Base-by-base conservation (phyloP, 768 basidiomycete species). In the Suillus variegatus region DNA sequence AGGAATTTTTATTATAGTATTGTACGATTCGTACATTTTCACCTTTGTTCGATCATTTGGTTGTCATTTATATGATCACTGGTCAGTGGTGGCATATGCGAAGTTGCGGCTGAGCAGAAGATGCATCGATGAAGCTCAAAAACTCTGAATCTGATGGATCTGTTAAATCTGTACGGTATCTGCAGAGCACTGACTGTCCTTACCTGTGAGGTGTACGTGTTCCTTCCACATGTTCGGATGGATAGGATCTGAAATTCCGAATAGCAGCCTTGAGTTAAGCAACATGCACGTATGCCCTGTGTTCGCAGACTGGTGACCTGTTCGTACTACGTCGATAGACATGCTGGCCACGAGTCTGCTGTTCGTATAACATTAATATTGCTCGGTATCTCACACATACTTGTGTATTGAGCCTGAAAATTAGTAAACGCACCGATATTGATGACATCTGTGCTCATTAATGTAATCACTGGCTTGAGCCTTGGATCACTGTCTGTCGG, bases 1-100 rank as follows among this genome's bases (percentile, higher is more conserved):
- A 28, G 89, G 89, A 1, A 84, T 86, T 2, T 81, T 82, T 61
- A 6, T 38, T 38, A 9, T 36, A 38, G 36, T 38, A 10, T 38
- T 32, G 36, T 38, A 38, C 10, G 10, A 38, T 38, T 38, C 9
- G 10, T 2, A 38, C 1, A 38, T 14, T 3, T 40, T 46, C 60
- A 66, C 61, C 20, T 57, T 4, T 13, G 10, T 55, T 38, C n/a
- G 32, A 32, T 6, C 32, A 32, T 32, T 32, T 32, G 32, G 1
- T 6, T 4, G 32, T 32, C 32, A 32, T 32, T 32, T 32, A 32
- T 32, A 32, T 32, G 32, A 25, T 32, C 14, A 36, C 20, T 46
- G 56, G n/a, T 64, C 60, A 12, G 55, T 62, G 25, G 12, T 64
- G 64, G 84, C 73, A 38, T 38, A 8, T 38, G 8, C 36, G 40